Evolutionary conservation across 768 basidiomycete genomes (phyloP), one percentile per base, ranked within the genome.

Genomic region (Russula griseocarnosa): DNA sequence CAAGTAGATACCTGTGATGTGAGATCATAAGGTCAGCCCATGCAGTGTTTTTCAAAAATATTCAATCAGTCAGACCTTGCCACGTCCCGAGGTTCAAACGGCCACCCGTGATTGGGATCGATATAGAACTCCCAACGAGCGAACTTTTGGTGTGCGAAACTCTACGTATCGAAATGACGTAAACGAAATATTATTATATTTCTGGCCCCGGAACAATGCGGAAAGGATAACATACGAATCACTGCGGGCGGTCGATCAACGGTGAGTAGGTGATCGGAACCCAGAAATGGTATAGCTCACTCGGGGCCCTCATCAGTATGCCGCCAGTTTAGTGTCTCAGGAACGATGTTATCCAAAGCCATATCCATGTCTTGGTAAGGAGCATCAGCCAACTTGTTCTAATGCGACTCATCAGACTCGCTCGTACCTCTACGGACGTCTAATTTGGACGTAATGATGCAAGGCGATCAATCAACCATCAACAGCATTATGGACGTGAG

Each of bases 291-390:
- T 4, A 10, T 24, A 24, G 49, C 87, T 76, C 72, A 94, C 92
- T 96, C 94, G 52, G 87, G 90, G 24, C 93, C 94, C 78, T 98
- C 94, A 71, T 94, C 92, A 0, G 86, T 91, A 73, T 97, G 94
- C 44, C 78, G 77, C 93, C 94, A 96, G 57, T 83, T 75, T 16
- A 95, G 77, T 16, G 72, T 79, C 72, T 97, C 94, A 0, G 94
- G 94, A 0, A 98, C 92, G 63, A 97, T 85, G 34, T 76, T 81
- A 75, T 97, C 94, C 22, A 97, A 77, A 5, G 92, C 91, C 92
- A 95, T 96, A 70, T 92, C 86, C 94, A 97, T 95, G 72, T 97
- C 94, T 90, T 64, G n/a, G n/a, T n/a, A 63, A 1, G 16, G 38
- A 18, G 26, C 24, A 52, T 11, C 18, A n/a, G 14, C 32, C 34